These are phyloP conservation scores for Acacia acuminata DNA, from an alignment of 306 rosid species.

Conservation along the genomic window DNA sequence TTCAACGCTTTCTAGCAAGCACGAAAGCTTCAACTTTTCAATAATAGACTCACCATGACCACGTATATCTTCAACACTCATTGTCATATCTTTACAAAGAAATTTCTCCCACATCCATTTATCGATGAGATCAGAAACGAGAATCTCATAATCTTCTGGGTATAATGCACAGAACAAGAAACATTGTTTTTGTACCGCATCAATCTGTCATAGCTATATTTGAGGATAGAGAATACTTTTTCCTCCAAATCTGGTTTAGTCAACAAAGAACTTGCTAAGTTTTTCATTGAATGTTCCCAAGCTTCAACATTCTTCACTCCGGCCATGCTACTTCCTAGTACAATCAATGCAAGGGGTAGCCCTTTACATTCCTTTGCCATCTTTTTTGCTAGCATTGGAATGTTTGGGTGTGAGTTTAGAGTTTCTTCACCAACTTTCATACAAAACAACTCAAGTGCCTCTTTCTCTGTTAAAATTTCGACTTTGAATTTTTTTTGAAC, in stretches of 20 bases:
- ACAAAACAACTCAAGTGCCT: conserved; percentile 28
- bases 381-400: not conserved
- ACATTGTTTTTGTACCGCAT: not conserved
- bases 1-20: not conserved
- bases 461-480: not conserved
- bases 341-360: not conserved
- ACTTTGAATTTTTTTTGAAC: conserved; percentile 12
- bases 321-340: not conserved
- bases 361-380: not conserved
- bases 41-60: not conserved
- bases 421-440: conserved; percentile 16
- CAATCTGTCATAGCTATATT: not conserved
- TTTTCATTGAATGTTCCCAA: not conserved
- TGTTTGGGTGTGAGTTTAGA: not conserved
- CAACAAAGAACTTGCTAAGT: not conserved
- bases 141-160: conserved; percentile 23
- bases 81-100: not conserved
- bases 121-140: not conserved
- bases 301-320: not conserved
- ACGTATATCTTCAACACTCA: not conserved
- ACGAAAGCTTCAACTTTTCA: not conserved
- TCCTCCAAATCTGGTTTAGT: not conserved
- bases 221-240: not conserved
- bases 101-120: not conserved
- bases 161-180: conserved; percentile 22